Conservation (phyloP, 345 rosid genomes). For the Aquilaria yunnanensis region DNA sequence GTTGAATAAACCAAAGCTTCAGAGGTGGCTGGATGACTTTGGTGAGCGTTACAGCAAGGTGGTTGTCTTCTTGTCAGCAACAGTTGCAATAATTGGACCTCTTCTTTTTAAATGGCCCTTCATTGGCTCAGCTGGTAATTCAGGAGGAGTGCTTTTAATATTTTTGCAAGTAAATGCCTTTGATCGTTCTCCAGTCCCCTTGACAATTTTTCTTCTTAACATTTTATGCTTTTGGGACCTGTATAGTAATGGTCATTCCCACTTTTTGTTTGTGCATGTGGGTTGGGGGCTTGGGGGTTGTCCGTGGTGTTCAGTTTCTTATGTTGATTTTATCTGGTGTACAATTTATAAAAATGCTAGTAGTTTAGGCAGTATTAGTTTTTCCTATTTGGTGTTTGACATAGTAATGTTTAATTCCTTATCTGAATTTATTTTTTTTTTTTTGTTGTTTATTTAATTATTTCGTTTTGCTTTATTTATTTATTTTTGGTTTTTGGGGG, state of each 20-base stretch:
- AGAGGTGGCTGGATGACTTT: conserved; percentile 95
- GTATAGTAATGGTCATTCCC: background rate
- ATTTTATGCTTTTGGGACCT: background rate
- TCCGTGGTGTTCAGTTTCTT: background rate
- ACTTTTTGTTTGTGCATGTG: background rate
- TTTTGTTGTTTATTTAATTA: too few relatives aligned
- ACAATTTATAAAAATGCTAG: too few relatives aligned
- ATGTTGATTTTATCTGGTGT: conserved; percentile 8
- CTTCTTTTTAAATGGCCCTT: conserved; percentile 94
- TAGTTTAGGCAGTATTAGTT: too few relatives aligned
- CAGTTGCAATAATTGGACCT: conserved; percentile 80
- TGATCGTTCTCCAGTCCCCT: too few relatives aligned
- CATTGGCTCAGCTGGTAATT: conserved; percentile 72
- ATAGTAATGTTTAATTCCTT: too few relatives aligned
- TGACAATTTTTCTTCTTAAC: too few relatives aligned
- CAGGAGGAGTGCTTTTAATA: conserved; percentile 1
- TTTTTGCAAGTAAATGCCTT: too few relatives aligned
- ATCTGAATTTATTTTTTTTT: too few relatives aligned
- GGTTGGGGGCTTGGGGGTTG: background rate
- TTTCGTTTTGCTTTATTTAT: background rate
- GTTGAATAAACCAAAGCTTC: conserved; percentile 82
- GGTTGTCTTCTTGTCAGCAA: conserved; percentile 73
- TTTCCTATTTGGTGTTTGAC: too few relatives aligned
- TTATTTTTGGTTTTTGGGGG: background rate
- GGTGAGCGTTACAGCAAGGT: conserved; percentile 91